Evolutionary conservation across 2,329 filamentous ascomycete species (phyloP).

Genomic region (Phyllosticta paracitricarpa): DNA sequence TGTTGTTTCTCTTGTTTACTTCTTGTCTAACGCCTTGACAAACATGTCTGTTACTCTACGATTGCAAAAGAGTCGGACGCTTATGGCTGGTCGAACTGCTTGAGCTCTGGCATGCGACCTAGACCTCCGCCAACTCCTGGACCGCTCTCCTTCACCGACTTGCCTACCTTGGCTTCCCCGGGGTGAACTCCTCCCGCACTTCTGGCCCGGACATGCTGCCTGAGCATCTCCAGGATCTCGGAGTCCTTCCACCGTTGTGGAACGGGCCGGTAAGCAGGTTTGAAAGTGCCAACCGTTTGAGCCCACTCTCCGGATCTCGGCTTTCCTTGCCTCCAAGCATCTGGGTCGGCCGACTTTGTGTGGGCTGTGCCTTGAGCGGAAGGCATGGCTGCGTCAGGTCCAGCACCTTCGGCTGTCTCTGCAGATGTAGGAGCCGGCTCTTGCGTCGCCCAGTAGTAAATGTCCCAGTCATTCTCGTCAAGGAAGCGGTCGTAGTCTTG

Average conservation of each 20-base stretch:
- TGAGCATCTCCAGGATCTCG: constrained; percentile 64
- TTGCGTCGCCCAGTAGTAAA: constrained; percentile 99
- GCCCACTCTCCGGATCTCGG: constrained; percentile 70
- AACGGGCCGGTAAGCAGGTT: constrained; percentile 85
- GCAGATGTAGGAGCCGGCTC: constrained; percentile 52
- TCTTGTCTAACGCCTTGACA: neutral
- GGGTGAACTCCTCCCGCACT: constrained; percentile 50
- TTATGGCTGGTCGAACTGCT: constrained; percentile 31
- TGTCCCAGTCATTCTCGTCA: constrained; percentile 99
- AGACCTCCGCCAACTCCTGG: constrained; percentile 28
- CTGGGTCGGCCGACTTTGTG: constrained; percentile 39
- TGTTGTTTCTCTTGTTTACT: neutral
- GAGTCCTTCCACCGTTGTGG: constrained; percentile 77
- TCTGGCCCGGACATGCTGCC: constrained; percentile 66
- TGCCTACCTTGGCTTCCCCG: constrained; percentile 24
- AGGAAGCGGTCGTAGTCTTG: constrained; percentile 83
- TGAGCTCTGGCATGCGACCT: constrained; percentile 42
- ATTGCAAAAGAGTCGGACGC: neutral
- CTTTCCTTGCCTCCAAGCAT: constrained; percentile 11
- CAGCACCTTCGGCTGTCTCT: constrained; percentile 45
- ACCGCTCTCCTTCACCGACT: constrained; percentile 22
- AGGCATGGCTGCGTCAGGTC: constrained; percentile 32
- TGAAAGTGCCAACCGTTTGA: constrained; percentile 90
- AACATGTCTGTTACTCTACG: neutral
- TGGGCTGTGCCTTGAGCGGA: constrained; percentile 34